Conservation (phyloP, 805 yeast genomes). For the Lipomyces yamanashiensis region DNA sequence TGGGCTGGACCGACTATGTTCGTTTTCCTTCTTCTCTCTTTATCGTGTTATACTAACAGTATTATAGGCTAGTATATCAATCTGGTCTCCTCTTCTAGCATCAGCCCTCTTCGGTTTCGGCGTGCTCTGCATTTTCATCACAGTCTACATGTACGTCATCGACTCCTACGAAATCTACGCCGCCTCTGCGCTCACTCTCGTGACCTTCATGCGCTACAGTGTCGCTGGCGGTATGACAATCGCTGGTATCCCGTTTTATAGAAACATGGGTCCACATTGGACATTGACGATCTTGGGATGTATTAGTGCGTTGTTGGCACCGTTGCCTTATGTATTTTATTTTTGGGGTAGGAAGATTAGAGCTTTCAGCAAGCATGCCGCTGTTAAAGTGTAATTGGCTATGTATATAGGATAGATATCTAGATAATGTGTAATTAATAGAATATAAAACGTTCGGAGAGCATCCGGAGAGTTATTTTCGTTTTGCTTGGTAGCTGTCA, state of each 20-base stretch:
- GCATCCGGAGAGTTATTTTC: background rate
- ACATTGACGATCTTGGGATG: conserved; percentile 33
- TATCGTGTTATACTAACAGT: conserved; percentile 49
- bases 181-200: conserved; percentile 85
- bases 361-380: conserved; percentile 39
- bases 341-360: conserved; percentile 53
- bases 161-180: conserved; percentile 56
- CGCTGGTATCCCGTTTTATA: conserved; percentile 59
- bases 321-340: conserved; percentile 61
- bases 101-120: conserved; percentile 54
- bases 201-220: conserved; percentile 59
- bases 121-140: conserved; percentile 48
- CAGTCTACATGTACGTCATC: conserved; percentile 49
- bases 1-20: conserved; percentile 58
- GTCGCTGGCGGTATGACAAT: conserved; percentile 60
- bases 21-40: conserved; percentile 24
- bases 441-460: background rate
- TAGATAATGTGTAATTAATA: too few species aligned
- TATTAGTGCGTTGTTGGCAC: conserved; percentile 47
- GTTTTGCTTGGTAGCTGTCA: too few species aligned
- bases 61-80: conserved; percentile 20
- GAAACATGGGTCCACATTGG: conserved; percentile 57
- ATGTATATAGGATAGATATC: too few species aligned
- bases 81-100: conserved; percentile 57
- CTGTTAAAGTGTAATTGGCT: conserved; percentile 2